These are phyloP conservation scores for Flaveria ramosissima DNA, from an alignment of 129 eudicot genomes.

Conservation along the genomic window DNA sequence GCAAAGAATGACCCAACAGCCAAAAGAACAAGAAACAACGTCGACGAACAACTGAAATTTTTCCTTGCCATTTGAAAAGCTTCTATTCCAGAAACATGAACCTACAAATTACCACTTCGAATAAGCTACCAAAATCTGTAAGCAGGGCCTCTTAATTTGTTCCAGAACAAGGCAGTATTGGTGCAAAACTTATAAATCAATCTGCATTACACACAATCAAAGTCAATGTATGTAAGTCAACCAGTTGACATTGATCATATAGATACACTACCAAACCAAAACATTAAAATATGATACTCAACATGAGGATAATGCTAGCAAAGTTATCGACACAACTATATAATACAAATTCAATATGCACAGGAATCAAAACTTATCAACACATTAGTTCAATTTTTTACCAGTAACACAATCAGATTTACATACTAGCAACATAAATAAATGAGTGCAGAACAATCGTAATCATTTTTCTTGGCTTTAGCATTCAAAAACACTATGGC, in stretches of 20 bases:
- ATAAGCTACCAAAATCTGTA: conserved; percentile 17
- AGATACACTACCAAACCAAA: conserved; percentile 13
- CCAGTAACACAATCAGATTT: background rate
- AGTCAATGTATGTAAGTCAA: conserved; percentile 31
- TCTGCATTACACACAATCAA: conserved; percentile 32
- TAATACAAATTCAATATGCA: conserved; percentile 8
- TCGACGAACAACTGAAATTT: conserved; percentile 42
- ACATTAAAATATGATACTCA: background rate
- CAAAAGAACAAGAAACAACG: conserved; percentile 49
- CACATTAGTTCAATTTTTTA: conserved; percentile 14
- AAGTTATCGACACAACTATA: conserved; percentile 13
- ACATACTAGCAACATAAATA: conserved; percentile 8
- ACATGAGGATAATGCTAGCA: background rate
- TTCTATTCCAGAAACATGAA: conserved; percentile 30
- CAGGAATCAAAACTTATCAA: background rate
- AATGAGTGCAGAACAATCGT: background rate
- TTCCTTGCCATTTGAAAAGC: conserved; percentile 46
- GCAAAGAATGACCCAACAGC: conserved; percentile 58
- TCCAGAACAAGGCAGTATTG: background rate
- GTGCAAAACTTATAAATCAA: conserved; percentile 14
- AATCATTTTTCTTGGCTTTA: background rate
- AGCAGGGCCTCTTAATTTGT: background rate
- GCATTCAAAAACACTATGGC: background rate
- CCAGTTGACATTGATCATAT: conserved; percentile 38
- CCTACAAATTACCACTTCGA: conserved; percentile 9